phyloP scores from a whole-genome alignment of 2,329 filamentous ascomycete species.

The Aspergillus fischeri region DNA sequence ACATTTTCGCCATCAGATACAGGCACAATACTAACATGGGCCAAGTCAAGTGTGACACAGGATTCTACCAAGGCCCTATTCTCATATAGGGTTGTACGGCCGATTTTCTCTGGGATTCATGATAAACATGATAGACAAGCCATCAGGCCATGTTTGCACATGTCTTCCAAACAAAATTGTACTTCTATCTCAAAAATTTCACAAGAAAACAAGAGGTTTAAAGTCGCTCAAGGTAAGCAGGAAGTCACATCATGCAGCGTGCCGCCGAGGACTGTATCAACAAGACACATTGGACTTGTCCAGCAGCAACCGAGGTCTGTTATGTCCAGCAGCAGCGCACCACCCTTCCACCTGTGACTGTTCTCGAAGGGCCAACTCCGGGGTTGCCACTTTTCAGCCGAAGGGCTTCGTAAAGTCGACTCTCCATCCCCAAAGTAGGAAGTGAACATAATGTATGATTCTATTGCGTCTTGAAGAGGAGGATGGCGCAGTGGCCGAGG shows the following conservation, averaged over 20 bases:
- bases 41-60: background rate
- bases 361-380: background rate
- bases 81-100: background rate
- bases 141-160: background rate
- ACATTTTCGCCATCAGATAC: background rate
- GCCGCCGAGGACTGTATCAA: background rate
- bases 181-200: background rate
- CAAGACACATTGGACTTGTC: background rate
- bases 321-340: background rate
- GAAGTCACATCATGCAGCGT: background rate
- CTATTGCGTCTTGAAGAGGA: conserved; percentile 97
- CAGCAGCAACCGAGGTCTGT: background rate
- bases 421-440: background rate
- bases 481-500: conserved; percentile 94
- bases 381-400: background rate
- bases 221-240: background rate
- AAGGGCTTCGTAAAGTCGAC: background rate
- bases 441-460: background rate
- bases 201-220: background rate
- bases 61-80: background rate
- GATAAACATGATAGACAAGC: background rate
- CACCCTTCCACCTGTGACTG: background rate
- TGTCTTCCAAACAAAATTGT: background rate
- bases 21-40: background rate
- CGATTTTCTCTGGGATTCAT: background rate